phyloP scores from a whole-genome alignment of 805 yeast species.

The Zygosaccharomyces bisporus region DNA sequence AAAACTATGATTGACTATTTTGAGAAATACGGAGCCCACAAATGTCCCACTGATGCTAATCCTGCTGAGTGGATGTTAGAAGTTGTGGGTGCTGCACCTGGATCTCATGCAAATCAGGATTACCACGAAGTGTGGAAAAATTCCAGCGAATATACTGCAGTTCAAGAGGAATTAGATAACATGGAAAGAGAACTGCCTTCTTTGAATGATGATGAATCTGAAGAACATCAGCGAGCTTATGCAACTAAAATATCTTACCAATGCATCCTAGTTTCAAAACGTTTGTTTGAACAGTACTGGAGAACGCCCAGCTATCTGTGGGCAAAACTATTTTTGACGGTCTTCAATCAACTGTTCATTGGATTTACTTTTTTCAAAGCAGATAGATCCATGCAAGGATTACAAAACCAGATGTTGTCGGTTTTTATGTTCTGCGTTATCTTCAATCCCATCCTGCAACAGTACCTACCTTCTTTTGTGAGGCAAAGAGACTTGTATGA shows the following conservation, averaged over 20 bases:
- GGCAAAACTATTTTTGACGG: slow-evolving; percentile 54
- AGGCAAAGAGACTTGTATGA: slow-evolving; percentile 64
- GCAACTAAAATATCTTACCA: slow-evolving; percentile 45
- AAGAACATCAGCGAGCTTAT: slow-evolving; percentile 35
- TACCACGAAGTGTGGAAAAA: slow-evolving; percentile 74
- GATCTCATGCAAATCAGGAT: slow-evolving; percentile 68
- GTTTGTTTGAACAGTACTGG: slow-evolving; percentile 65
- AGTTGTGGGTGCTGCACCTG: slow-evolving; percentile 80
- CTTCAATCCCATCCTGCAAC: slow-evolving; percentile 56
- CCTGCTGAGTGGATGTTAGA: slow-evolving; percentile 94
- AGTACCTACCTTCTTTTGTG: slow-evolving; percentile 59
- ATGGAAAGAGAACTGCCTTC: slow-evolving; percentile 60
- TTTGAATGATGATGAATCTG: slow-evolving; percentile 32
- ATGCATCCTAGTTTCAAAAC: slow-evolving; percentile 43
- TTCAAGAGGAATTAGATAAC: slow-evolving; percentile 53
- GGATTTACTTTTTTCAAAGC: slow-evolving; percentile 76
- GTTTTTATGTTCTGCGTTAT: slow-evolving; percentile 63
- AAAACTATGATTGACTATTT: slow-evolving; percentile 58
- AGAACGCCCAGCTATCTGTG: slow-evolving; percentile 61
- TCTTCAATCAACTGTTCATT: slow-evolving; percentile 57
- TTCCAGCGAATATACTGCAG: slow-evolving; percentile 57
- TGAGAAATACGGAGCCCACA: slow-evolving; percentile 59
- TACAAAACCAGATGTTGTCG: slow-evolving; percentile 81
- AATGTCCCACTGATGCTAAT: slow-evolving; percentile 66
- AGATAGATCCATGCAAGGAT: slow-evolving; percentile 55